A percentile compares a stretch with the other conserved stretches of the same genome.
phyloP scores from a whole-genome alignment of 768 basidiomycete genomes.

The Trametes cinnabarina region DNA sequence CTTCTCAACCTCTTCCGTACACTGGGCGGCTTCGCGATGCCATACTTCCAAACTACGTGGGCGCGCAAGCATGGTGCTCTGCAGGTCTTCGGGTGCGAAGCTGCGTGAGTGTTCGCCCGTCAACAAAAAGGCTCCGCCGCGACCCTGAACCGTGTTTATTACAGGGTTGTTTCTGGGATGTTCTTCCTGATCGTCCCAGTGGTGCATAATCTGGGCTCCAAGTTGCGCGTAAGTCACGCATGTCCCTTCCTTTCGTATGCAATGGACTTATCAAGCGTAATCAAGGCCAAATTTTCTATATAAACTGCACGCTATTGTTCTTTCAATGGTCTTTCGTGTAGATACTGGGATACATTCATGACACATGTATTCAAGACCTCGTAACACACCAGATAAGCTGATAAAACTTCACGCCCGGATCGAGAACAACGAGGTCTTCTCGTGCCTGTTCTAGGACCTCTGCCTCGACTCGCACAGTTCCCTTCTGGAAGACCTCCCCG shows the following conservation, averaged over 20 bases:
- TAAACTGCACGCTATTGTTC: neutral
- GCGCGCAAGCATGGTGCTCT: constrained; percentile 55
- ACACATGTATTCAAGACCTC: neutral
- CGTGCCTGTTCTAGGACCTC: neutral
- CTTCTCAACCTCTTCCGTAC: constrained; percentile 54
- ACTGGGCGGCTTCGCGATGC: constrained; percentile 59
- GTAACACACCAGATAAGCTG: neutral
- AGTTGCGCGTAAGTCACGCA: neutral
- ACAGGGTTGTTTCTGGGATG: neutral
- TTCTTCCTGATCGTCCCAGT: neutral
- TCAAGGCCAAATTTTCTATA: neutral
- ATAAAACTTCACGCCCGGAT: neutral
- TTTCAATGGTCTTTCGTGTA: neutral
- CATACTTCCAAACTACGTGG: constrained; percentile 67
- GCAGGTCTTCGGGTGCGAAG: constrained; percentile 59
- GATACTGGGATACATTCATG: neutral
- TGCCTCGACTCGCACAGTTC: constrained; percentile 31
- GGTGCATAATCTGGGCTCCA: neutral
- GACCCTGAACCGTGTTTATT: neutral
- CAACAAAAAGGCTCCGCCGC: no score
- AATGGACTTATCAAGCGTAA: neutral
- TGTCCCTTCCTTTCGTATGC: neutral
- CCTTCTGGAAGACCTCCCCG: constrained; percentile 34
- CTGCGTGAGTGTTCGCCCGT: constrained; percentile 30
- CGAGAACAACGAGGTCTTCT: neutral